A percentile compares a stretch with the other conserved stretches of the same genome.
Conservation (phyloP, 2,329 filamentous ascomycete species). For the Pseudopyricularia cyperi region DNA sequence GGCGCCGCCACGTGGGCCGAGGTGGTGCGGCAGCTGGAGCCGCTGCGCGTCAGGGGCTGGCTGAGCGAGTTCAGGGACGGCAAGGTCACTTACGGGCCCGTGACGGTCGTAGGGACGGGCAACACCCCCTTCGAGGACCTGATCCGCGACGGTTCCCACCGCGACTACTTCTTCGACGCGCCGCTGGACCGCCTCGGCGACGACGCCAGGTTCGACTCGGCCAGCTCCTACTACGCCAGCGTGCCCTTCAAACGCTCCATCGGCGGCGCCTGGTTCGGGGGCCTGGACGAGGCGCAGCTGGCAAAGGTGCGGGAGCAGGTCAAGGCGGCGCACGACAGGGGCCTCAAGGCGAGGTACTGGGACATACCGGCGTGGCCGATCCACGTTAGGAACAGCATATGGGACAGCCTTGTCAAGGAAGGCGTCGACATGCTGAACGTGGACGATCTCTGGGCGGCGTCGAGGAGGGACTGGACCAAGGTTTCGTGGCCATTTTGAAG, state of each 20-base stretch:
- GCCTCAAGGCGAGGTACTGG: slow-evolving; percentile 50
- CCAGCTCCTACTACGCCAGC: slow-evolving; percentile 56
- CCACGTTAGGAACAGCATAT: slow-evolving; percentile 42
- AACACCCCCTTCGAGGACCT: slow-evolving; percentile 46
- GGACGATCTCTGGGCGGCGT: slow-evolving; percentile 31
- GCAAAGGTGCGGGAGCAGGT: slow-evolving; percentile 30
- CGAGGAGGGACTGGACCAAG: slow-evolving; percentile 7
- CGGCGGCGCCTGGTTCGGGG: slow-evolving; percentile 32
- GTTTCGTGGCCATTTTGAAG: not conserved
- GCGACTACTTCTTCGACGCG: slow-evolving; percentile 56
- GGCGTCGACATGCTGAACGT: slow-evolving; percentile 51
- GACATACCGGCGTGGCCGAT: slow-evolving; percentile 47
- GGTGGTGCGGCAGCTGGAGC: slow-evolving; percentile 40
- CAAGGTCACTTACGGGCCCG: slow-evolving; percentile 35
- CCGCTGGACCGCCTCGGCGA: slow-evolving; percentile 32
- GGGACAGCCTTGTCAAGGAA: slow-evolving; percentile 40
- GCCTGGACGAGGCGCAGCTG: slow-evolving; percentile 30
- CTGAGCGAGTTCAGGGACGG: slow-evolving; percentile 38
- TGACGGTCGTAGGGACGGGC: slow-evolving; percentile 60
- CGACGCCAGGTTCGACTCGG: slow-evolving; percentile 24
- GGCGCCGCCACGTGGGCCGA: slow-evolving; percentile 36
- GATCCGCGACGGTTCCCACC: slow-evolving; percentile 34
- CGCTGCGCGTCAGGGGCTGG: slow-evolving; percentile 46
- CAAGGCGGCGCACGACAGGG: slow-evolving; percentile 33
- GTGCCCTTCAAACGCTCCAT: slow-evolving; percentile 40